These are phyloP conservation scores for Strigomonas culicis DNA, from an alignment of 208 protist genomes.

Conservation along the genomic window DNA sequence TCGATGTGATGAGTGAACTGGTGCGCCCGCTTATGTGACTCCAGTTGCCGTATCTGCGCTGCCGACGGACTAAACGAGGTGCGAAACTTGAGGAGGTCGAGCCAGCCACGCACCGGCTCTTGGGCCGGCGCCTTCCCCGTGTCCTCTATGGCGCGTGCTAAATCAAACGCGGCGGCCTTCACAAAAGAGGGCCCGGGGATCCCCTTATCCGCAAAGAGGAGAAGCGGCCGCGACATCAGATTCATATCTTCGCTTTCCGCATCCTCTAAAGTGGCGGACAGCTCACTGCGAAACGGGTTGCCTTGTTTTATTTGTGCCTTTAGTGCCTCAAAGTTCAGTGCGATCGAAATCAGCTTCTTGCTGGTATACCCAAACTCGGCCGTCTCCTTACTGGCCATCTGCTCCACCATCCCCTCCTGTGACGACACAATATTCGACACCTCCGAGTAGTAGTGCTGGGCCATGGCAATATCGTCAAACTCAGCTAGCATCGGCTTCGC, in stretches of 20 bases:
- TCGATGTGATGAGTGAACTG: constrained; percentile 61
- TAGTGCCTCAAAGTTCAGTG: constrained; percentile 75
- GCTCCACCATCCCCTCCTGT: constrained; percentile 47
- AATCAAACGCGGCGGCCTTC: constrained; percentile 61
- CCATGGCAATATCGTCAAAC: constrained; percentile 71
- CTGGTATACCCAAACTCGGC: constrained; percentile 79
- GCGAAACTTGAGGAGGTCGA: constrained; percentile 85
- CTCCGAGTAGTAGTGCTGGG: constrained; percentile 83
- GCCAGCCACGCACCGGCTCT: constrained; percentile 60
- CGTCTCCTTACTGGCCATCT: constrained; percentile 55
- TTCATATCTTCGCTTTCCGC: constrained; percentile 70
- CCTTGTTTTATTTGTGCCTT: constrained; percentile 33
- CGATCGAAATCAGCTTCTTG: constrained; percentile 83
- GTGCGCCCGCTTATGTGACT: constrained; percentile 26
- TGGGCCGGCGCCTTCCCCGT: constrained; percentile 44
- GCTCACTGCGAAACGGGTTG: constrained; percentile 48
- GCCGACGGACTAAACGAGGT: constrained; percentile 67
- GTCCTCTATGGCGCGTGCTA: constrained; percentile 78
- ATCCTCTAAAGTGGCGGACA: constrained; percentile 58
- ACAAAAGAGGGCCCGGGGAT: constrained; percentile 38
- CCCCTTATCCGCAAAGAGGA: constrained; percentile 25
- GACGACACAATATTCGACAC: constrained; percentile 36
- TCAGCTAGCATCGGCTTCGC: constrained; percentile 64
- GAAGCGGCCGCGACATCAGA: constrained; percentile 53
- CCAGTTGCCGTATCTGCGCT: constrained; percentile 44